A percentile compares a stretch with the other conserved stretches of the same genome.
phyloP scores from a whole-genome alignment of 495 filamentous ascomycete species.

The Annulohypoxylon stygium region DNA sequence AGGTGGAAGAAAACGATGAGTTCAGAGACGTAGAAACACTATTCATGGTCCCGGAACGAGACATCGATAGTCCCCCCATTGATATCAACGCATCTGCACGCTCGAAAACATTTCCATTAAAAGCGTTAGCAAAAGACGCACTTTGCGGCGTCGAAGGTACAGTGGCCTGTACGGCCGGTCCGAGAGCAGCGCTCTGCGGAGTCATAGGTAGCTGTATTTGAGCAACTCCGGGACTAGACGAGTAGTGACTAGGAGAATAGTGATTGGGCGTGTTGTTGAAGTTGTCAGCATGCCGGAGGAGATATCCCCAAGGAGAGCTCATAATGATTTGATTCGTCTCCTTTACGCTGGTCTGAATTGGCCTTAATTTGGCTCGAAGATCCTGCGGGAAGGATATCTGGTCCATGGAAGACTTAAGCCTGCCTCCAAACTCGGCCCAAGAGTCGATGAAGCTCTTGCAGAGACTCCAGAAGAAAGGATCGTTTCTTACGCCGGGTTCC shows the following conservation, averaged over 20 bases:
- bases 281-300: slow-evolving; percentile 50
- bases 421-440: slow-evolving; percentile 78
- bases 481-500: slow-evolving; percentile 80
- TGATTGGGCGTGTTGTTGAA: slow-evolving; percentile 47
- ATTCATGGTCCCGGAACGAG: slow-evolving; percentile 61
- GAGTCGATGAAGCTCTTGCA: slow-evolving; percentile 82
- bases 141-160: slow-evolving; percentile 83
- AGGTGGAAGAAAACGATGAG: slow-evolving; percentile 57
- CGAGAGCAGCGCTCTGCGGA: slow-evolving; percentile 86
- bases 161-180: slow-evolving; percentile 89
- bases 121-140: slow-evolving; percentile 72
- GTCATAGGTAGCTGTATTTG: slow-evolving; percentile 66
- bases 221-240: slow-evolving; percentile 46
- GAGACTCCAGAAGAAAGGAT: slow-evolving; percentile 83
- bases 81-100: slow-evolving; percentile 77
- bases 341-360: slow-evolving; percentile 80
- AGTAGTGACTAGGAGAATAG: slow-evolving; percentile 52
- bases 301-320: slow-evolving; percentile 79
- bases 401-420: slow-evolving; percentile 74
- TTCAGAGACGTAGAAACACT: slow-evolving; percentile 57
- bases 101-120: slow-evolving; percentile 79
- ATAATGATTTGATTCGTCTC: slow-evolving; percentile 81
- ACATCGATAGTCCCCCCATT: slow-evolving; percentile 63
- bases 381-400: slow-evolving; percentile 73
- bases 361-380: slow-evolving; percentile 76